Conservation (phyloP, 2,329 filamentous ascomycete genomes). For the Fonsecaea nubica region DNA sequence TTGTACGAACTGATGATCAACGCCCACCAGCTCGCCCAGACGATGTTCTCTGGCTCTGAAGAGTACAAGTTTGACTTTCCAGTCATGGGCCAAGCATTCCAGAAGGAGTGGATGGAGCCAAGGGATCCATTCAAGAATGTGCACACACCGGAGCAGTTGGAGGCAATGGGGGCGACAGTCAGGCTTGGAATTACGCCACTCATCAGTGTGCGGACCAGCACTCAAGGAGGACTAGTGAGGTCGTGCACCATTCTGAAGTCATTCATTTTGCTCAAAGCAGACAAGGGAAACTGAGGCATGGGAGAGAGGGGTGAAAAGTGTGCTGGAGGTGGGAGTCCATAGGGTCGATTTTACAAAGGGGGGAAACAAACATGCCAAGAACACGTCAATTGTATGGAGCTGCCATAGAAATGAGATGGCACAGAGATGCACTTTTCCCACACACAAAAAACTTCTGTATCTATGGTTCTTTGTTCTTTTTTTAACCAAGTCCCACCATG, state of each 20-base stretch:
- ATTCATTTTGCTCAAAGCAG: conserved; percentile 27
- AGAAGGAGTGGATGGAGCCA: conserved; percentile 20
- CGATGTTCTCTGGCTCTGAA: conserved; percentile 30
- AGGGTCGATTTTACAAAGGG: not conserved
- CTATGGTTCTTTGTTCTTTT: not conserved
- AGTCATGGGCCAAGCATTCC: conserved; percentile 15
- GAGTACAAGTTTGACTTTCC: conserved; percentile 35
- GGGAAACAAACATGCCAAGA: conserved; percentile 4
- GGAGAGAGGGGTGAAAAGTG: not conserved
- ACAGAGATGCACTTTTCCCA: not conserved
- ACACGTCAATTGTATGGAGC: not conserved
- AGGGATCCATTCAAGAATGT: conserved; percentile 19
- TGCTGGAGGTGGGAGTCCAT: not conserved
- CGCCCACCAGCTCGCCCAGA: conserved; percentile 30
- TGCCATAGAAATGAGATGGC: not conserved
- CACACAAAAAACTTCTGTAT: not conserved
- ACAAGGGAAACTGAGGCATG: not conserved
- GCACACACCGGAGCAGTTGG: conserved; percentile 23
- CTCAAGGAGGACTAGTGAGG: conserved; percentile 19
- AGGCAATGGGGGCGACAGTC: conserved; percentile 22
- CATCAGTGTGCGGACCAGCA: conserved; percentile 23
- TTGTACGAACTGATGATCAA: conserved; percentile 31
- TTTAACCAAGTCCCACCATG: not conserved
- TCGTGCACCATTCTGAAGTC: conserved; percentile 13
- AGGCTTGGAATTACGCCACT: conserved; percentile 29